Conservation (phyloP, 129 eudicot species). For the carrot (Daucus carota) region DNA sequence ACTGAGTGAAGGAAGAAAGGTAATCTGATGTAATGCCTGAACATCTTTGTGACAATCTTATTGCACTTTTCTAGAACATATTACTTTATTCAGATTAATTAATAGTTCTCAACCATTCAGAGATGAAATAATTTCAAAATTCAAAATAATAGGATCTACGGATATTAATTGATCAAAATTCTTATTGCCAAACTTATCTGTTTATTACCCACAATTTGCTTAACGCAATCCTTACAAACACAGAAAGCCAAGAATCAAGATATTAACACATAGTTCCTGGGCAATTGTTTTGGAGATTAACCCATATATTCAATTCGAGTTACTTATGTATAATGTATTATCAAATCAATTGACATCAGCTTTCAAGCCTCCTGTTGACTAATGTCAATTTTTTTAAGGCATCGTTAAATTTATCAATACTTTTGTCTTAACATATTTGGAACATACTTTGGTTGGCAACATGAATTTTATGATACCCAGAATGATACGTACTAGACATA, state of each 20-base stretch:
- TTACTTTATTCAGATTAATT: not conserved
- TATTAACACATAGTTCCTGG: not conserved
- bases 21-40: conserved; percentile 17
- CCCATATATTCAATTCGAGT: not conserved
- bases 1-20: conserved; percentile 95
- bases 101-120: not conserved
- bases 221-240: not conserved
- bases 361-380: not conserved
- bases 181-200: not conserved
- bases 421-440: not conserved
- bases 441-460: not conserved
- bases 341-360: not conserved
- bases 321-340: not conserved
- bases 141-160: not conserved
- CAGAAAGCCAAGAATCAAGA: not conserved
- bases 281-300: not conserved
- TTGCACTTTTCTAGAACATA: not conserved
- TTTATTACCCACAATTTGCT: not conserved
- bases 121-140: not conserved
- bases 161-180: not conserved
- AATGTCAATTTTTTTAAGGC: not conserved
- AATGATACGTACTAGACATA: not conserved
- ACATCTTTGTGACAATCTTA: not conserved
- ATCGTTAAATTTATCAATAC: not conserved
- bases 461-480: not conserved